A percentile compares a stretch with the other conserved stretches of the same genome.
Evolutionary conservation across 2,329 filamentous ascomycete species (phyloP).

Genomic region (Colletotrichum lentis): DNA sequence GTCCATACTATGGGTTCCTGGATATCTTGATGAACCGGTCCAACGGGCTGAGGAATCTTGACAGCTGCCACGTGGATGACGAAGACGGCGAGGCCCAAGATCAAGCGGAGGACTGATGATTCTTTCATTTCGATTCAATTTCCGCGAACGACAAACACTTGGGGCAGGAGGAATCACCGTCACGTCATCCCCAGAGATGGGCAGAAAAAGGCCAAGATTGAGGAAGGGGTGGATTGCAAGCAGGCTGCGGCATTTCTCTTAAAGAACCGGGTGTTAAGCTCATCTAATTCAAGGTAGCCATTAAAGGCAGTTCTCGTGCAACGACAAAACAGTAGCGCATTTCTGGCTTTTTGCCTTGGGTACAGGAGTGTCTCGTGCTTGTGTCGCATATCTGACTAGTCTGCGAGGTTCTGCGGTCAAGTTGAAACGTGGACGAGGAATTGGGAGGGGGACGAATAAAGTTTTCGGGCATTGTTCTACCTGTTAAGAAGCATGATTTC

Average conservation of each 20-base stretch:
- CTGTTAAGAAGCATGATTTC: no score
- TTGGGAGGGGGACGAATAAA: neutral
- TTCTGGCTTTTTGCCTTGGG: neutral
- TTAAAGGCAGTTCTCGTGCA: neutral
- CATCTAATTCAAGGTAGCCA: neutral
- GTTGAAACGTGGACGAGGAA: neutral
- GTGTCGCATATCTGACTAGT: neutral
- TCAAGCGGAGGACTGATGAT: neutral
- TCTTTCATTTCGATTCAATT: neutral
- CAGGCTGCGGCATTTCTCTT: neutral
- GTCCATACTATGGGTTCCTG: neutral
- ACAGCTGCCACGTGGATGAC: neutral
- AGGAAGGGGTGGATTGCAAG: no score
- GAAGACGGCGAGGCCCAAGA: neutral
- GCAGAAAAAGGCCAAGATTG: neutral
- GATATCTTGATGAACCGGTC: neutral
- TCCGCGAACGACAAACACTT: neutral
- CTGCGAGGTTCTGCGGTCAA: neutral
- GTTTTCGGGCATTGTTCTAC: neutral
- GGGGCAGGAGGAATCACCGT: neutral
- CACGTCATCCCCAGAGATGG: no score
- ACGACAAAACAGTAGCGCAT: neutral
- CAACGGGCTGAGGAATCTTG: conserved; percentile 19
- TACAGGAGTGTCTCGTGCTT: neutral
- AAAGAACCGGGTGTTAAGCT: neutral